Conservation (phyloP, 2,329 filamentous ascomycete genomes). For the Ilyonectria mors-panacis region DNA sequence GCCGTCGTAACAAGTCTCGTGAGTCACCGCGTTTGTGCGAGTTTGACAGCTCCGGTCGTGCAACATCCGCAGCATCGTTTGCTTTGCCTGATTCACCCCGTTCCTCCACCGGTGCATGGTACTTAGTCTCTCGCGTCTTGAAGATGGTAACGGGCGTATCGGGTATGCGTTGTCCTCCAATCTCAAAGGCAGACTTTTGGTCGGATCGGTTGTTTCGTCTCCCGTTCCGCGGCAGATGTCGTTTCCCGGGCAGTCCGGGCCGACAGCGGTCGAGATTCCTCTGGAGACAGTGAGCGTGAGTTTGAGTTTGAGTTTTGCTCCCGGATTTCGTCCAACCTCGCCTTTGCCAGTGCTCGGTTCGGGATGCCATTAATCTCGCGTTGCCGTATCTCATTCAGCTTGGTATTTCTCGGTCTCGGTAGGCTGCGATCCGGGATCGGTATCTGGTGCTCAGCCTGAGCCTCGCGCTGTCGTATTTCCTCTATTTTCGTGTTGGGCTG, state of each 20-base stretch:
- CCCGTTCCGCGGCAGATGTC: conserved; percentile 21
- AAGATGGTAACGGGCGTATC: conserved; percentile 60
- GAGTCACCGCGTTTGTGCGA: conserved; percentile 56
- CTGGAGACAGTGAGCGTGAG: conserved; percentile 61
- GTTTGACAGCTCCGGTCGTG: conserved; percentile 38
- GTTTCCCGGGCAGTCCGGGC: conserved; percentile 39
- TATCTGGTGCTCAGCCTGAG: conserved; percentile 50
- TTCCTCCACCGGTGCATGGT: conserved; percentile 24
- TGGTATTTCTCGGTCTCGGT: conserved; percentile 57
- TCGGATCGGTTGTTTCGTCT: conserved; percentile 37
- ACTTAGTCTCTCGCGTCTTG: conserved; percentile 45
- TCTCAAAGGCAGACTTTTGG: conserved; percentile 47
- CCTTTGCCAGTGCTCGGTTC: conserved; percentile 63
- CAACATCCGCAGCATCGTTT: conserved; percentile 30
- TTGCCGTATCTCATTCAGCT: conserved; percentile 64
- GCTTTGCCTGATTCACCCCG: conserved; percentile 17
- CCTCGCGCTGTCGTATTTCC: conserved; percentile 55
- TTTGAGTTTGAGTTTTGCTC: conserved; percentile 66
- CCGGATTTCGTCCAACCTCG: conserved; percentile 67
- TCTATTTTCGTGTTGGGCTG: conserved; percentile 53
- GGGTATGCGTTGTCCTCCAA: conserved; percentile 52
- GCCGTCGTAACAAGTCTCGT: conserved; percentile 63
- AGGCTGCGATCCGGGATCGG: conserved; percentile 50
- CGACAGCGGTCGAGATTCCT: conserved; percentile 51
- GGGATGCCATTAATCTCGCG: conserved; percentile 62